These are phyloP conservation scores for Chamaecrista fasciculata DNA, from an alignment of 306 rosid species.

Conservation along the genomic window DNA sequence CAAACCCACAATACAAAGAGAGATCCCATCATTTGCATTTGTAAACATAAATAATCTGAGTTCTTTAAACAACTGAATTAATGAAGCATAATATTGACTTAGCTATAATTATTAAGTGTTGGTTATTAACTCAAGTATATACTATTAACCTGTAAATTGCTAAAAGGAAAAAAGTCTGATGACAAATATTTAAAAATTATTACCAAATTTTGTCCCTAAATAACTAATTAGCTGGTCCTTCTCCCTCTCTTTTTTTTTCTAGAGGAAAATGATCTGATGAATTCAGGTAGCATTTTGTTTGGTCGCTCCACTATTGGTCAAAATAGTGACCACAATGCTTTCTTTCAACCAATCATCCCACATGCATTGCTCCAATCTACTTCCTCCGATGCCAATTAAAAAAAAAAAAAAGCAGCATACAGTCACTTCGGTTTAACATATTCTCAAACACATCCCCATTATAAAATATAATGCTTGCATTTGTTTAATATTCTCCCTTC, in stretches of 20 bases:
- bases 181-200: no score
- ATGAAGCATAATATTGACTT: no score
- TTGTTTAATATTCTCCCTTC: constrained; percentile 31
- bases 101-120: no score
- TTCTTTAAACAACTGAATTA: no score
- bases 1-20: no score
- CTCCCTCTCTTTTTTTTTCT: not conserved
- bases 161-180: no score
- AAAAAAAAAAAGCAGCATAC: constrained; percentile 15
- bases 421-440: constrained; percentile 29
- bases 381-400: constrained; percentile 32
- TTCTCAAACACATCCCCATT: constrained; percentile 46
- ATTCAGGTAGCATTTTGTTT: constrained; percentile 30
- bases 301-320: constrained; percentile 40
- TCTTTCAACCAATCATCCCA: constrained; percentile 41
- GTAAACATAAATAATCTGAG: no score
- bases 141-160: no score
- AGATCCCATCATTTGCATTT: no score
- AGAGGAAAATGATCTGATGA: constrained; percentile 15
- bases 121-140: no score
- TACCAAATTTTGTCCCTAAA: no score
- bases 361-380: constrained; percentile 57
- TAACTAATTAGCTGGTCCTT: no score
- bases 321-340: constrained; percentile 45
- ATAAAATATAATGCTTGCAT: constrained; percentile 45